Percentiles rank a stretch among this genome's conserved stretches.
Conservation (phyloP, 306 rosid genomes). For the Boehmeria nivea region DNA sequence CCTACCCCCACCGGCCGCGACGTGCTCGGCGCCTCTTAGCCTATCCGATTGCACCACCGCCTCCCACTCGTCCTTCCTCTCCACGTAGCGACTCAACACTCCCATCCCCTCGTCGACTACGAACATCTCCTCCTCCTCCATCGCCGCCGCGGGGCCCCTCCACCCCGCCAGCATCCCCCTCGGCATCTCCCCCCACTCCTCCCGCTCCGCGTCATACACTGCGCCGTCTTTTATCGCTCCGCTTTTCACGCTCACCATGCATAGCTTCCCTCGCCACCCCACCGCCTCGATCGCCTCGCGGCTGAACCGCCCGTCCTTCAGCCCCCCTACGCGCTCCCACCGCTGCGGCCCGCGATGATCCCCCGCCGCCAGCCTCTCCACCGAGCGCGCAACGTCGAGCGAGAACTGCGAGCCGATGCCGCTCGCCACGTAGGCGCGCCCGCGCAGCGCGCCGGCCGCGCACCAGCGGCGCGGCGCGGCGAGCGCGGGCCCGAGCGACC, state of each 20-base stretch:
- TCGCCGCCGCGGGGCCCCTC: conserved; percentile 86
- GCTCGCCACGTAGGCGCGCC: conserved; percentile 55
- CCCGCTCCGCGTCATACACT: conserved; percentile 47
- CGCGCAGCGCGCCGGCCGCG: conserved; percentile 32
- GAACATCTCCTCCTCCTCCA: conserved; percentile 68
- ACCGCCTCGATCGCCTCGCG: conserved; percentile 82
- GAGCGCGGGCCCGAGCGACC: conserved; percentile 54
- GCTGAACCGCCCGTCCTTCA: conserved; percentile 57
- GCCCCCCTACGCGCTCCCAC: conserved; percentile 46
- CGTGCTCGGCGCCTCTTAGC: conserved; percentile 58
- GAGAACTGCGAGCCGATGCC: conserved; percentile 75
- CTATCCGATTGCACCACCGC: conserved; percentile 32
- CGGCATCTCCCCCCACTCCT: conserved; percentile 65
- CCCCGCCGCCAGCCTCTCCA: conserved; percentile 41
- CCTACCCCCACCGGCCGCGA: conserved; percentile 49
- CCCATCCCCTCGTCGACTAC: conserved; percentile 64
- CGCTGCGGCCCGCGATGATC: not conserved
- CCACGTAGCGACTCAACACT: conserved; percentile 34
- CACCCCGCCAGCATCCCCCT: conserved; percentile 74
- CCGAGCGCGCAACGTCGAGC: conserved; percentile 38
- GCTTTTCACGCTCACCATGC: conserved; percentile 77
- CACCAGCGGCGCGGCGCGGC: conserved; percentile 77
- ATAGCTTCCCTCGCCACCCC: conserved; percentile 72
- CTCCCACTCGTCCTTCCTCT: conserved; percentile 49
- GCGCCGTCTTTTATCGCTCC: conserved; percentile 52